phyloP scores from a whole-genome alignment of 257 asterid species.

The Solanum acaule region DNA sequence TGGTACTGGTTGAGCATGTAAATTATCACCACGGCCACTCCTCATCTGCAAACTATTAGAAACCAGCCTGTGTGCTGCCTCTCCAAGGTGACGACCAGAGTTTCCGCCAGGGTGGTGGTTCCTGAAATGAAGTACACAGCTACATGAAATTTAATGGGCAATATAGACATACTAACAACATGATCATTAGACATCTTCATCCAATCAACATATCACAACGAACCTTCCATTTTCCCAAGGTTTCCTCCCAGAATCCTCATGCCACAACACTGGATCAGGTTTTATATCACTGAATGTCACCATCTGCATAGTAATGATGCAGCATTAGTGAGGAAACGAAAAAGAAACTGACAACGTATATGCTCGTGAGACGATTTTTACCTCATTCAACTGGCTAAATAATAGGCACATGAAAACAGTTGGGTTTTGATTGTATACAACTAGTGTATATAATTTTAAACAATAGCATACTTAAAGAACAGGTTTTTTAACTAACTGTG shows the following conservation, averaged over 20 bases:
- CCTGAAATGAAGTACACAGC: conserved; percentile 23
- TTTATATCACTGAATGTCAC: conserved; percentile 65
- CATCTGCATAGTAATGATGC: conserved; percentile 26
- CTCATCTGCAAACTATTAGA: conserved; percentile 54
- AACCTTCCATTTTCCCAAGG: conserved; percentile 71
- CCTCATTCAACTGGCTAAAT: too few relatives aligned
- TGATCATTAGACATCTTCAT: not conserved
- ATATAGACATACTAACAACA: not conserved
- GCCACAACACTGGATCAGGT: conserved; percentile 94
- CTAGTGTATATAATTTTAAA: not conserved
- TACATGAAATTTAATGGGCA: not conserved
- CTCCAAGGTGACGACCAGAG: conserved; percentile 81
- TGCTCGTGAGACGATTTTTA: not conserved
- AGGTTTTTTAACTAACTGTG: not conserved
- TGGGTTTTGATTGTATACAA: too few relatives aligned
- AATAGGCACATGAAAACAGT: too few relatives aligned
- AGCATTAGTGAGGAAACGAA: not conserved
- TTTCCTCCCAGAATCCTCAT: conserved; percentile 85
- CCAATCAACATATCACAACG: not conserved
- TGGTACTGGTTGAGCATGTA: conserved; percentile 24
- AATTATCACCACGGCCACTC: conserved; percentile 23
- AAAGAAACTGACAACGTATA: not conserved
- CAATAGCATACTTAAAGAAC: not conserved
- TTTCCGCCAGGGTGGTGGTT: conserved; percentile 30
- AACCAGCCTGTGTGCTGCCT: conserved; percentile 85